Conservation (phyloP, 2,329 filamentous ascomycete species). For the Hypoxylon sp. region DNA sequence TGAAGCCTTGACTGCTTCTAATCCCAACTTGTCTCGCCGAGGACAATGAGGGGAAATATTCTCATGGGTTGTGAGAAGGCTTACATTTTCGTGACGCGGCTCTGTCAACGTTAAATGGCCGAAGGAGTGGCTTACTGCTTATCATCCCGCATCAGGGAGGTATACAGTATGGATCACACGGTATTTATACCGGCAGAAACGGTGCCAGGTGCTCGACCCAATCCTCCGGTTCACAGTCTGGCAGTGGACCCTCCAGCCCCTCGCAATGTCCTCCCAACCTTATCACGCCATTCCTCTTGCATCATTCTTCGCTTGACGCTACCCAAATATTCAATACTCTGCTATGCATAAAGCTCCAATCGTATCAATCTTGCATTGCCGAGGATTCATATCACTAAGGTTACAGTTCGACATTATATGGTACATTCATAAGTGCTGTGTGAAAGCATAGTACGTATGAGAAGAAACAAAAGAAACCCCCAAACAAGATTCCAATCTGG, state of each 20-base stretch:
- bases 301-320: slow-evolving; percentile 3
- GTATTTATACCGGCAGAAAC: background rate
- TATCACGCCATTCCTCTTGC: background rate
- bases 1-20: slow-evolving; percentile 1
- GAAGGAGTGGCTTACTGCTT: background rate
- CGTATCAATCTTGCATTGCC: background rate
- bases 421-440: slow-evolving; percentile 31
- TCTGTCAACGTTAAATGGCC: background rate
- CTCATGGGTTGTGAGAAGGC: slow-evolving; percentile 7
- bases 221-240: background rate
- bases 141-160: background rate
- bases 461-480: background rate
- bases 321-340: background rate
- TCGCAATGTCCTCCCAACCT: background rate
- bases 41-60: background rate
- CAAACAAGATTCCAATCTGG: slow-evolving; percentile 30
- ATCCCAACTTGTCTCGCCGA: background rate
- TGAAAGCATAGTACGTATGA: slow-evolving; percentile 11
- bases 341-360: background rate
- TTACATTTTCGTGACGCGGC: slow-evolving; percentile 12
- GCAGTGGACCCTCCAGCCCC: background rate
- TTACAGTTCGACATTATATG: slow-evolving; percentile 11
- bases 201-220: background rate
- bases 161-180: slow-evolving; percentile 13
- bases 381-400: background rate